Base-by-base conservation (phyloP, 1,284 basidiomycete species). In the Porphyrellus sp. region DNA sequence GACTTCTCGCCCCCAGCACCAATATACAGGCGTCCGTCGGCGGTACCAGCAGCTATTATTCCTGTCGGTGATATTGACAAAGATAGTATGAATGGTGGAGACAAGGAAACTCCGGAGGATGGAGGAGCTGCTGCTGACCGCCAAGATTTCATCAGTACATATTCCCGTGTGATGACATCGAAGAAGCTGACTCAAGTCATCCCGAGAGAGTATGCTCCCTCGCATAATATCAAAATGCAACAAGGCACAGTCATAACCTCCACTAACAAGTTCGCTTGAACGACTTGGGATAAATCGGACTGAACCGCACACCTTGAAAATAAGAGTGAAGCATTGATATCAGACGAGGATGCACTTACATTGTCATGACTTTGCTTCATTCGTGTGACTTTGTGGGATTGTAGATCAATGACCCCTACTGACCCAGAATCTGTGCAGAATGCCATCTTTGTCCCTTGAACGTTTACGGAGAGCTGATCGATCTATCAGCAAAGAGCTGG, bases 71-170 rank as follows among this genome's bases (percentile, higher is more conserved):
- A 82, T 21, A 91, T 64, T 0, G 82, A 74, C 30, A 80, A 69
- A 15, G 79, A 82, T 59, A 82, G 75, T 44, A 91, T 69, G 63
- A 91, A 91, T 1, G 88, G 86, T 1, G 88, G 88, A 1, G 87
- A 82, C 21, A 89, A 69, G 0, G 80, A 76, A 51, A 83, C 71
- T 1, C 78, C 78, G 2, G 74, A 74, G 5, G 71, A 68, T 18
- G 73, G 70, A 4, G 70, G 66, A 24, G 71, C 61, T 2, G 74
- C 62, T 33, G 76, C 81, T 82, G 49, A 40, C 33, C 7, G 13
- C 34, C 34, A 43, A 20, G 41, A 38, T 33, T 39, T 11, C 27
- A 51, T 57, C 6, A 62, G 45, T 30, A 43, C 13, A 52, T 31
- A 28, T 18, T n/a, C 1, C 13, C 23, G 30, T 34, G 24, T 25